Base-by-base conservation (phyloP, 2,329 filamentous ascomycete species). In the Colletotrichum aenigma region DNA sequence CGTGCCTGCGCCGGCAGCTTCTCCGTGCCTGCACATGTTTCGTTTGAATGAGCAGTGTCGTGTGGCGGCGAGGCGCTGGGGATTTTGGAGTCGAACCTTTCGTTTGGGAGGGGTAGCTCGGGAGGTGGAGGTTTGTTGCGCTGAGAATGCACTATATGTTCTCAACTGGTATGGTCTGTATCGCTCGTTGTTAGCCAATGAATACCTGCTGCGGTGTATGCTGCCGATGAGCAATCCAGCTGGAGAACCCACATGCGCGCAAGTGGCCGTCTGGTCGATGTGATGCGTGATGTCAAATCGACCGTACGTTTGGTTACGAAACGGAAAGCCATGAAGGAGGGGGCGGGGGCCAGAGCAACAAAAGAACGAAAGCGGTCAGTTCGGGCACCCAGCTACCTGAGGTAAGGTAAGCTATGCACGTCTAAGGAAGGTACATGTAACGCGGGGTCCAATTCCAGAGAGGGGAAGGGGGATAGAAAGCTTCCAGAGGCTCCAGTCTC, bases 11-110 rank as follows among this genome's bases (percentile, higher is more conserved):
- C 70, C 70, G 48, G 60, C 69, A 56, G 52, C 66, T 65, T 74
- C 70, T 61, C 73, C 77, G 66, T 73, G 66, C 32, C 61, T 75
- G 75, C 77, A 77, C 77, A 78, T 78, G 38, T 76, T 78, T 66
- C 77, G 70, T 66, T 72, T 75, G 52, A 58, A 78, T 26, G 77
- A 78, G 64, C 77, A 78, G 62, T 76, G 30, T 21, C 77, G 72
- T 52, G 76, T 60, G 21, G 75, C 69, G 32, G 56, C 58, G 21
- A 72, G 67, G 43, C 71, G 76, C 61, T 70, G 71, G 21, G 76
- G 76, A 43, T 77, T 78, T 38, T 72, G 71, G 7, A 60, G 38
- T 56, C 48, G 75, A n/a, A 43, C 12, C 32, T 24, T 68, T 48
- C 68, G 76, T 61, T 55, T 56, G 48, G 62, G 52, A 65, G 62